Conservation (phyloP, 345 rosid genomes). For the Euphorbia tirucalli region DNA sequence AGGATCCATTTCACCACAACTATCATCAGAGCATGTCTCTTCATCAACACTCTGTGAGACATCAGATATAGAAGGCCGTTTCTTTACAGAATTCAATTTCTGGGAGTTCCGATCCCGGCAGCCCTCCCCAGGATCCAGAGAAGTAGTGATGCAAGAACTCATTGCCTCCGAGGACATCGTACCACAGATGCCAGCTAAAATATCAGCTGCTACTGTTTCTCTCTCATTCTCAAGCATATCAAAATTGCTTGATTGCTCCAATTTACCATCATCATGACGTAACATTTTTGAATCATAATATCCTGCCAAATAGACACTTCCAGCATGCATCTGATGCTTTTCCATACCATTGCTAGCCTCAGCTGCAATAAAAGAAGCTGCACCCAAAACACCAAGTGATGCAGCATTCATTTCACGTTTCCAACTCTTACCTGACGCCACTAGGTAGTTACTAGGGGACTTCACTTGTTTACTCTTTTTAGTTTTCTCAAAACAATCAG, state of each 20-base stretch:
- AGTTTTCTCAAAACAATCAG: conserved; percentile 78
- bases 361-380: conserved; percentile 74
- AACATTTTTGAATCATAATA: conserved; percentile 41
- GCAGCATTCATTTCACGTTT: conserved; percentile 63
- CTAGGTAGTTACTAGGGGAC: conserved; percentile 53
- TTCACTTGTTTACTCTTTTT: conserved; percentile 72
- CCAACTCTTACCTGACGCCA: conserved; percentile 68
- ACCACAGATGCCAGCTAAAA: conserved; percentile 72
- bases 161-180: conserved; percentile 82
- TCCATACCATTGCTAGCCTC: conserved; percentile 45
- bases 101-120: conserved; percentile 42
- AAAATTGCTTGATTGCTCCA: conserved; percentile 45
- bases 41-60: conserved; percentile 61
- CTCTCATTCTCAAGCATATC: conserved; percentile 51
- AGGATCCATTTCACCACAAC: conserved; percentile 84
- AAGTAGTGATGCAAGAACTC: conserved; percentile 74
- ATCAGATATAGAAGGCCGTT: conserved; percentile 51
- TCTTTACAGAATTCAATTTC: conserved; percentile 42
- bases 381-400: conserved; percentile 76
- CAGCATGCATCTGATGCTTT: conserved; percentile 37
- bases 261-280: conserved; percentile 41
- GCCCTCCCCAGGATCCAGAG: conserved; percentile 54
- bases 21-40: conserved; percentile 88
- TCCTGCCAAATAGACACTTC: conserved; percentile 45
- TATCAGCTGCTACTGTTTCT: conserved; percentile 83